Evolutionary conservation across 441 rosid species (phyloP), one percentile per base, ranked within the genome.

Genomic region (Gossypium lobatum): DNA sequence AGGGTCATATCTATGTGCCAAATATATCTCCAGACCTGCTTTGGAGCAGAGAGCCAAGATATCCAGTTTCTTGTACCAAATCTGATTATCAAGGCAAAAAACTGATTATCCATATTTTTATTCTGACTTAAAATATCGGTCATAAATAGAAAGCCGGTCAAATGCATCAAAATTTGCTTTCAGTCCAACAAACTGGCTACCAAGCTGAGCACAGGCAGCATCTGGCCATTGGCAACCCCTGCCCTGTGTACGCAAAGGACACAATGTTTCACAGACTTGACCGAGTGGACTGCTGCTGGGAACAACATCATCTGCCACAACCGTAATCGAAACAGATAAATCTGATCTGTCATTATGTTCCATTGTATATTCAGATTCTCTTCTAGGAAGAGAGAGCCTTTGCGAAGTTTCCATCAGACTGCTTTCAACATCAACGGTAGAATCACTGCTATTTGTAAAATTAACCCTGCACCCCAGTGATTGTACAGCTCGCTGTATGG

Each of bases 171-270:
- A 90, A 73, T 93, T 88, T 46, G 97, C 98, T 79, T 84, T 93
- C 66, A 95, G 77, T 46, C 97, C 99, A 0, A 91, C 87, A 76
- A 89, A 84, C 68, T 95, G 99, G 80, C 98, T 92, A 78, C 91
- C 80, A 16, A 87, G 74, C 77, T 88, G 98, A 66, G 96, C 97
- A 83, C 99, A 95, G 20, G 88, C 92, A 1, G 91, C 89, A 70
- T 93, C 97, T 3, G 99, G 96, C 99, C 99, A 95, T 61, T 83
- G 79, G 77, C 99, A 95, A 75, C 88, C 89, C 80, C 97, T 94
- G 45, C 92, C 93, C 11, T 79, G 83, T 57, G 92, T 73, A 61
- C 96, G 89, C 75, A 87, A 73, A 0, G 98, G 98, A 75, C 99
- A 93, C 77, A 93, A 63, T 20, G 84, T 80, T 81, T 91, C 94